A percentile compares a stretch with the other conserved stretches of the same genome.
Conservation (phyloP, 495 filamentous ascomycete species). For the Stereocaulon alpinum region DNA sequence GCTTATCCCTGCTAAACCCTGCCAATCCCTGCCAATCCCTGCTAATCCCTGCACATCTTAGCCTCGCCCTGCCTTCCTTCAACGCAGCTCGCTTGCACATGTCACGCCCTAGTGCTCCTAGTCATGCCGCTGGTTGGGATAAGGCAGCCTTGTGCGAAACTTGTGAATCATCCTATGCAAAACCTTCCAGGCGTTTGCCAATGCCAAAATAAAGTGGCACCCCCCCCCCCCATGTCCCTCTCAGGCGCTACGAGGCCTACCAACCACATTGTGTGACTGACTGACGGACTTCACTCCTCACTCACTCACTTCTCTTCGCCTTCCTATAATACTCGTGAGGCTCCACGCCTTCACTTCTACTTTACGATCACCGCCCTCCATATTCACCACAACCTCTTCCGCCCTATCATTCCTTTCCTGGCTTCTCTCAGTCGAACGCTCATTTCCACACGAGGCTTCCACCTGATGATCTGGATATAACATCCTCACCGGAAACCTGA, state of each 20-base stretch:
- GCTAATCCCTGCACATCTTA: constrained; percentile 3
- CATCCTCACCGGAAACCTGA: background rate
- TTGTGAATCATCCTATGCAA: constrained; percentile 5
- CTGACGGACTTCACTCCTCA: constrained; percentile 5
- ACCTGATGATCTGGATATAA: background rate
- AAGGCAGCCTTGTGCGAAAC: constrained; percentile 4
- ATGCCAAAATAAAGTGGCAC: constrained; percentile 7
- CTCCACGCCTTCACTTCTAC: constrained; percentile 2
- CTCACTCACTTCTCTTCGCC: background rate
- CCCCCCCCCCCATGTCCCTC: constrained; percentile 1
- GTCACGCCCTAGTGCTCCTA: background rate
- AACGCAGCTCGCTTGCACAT: constrained; percentile 10
- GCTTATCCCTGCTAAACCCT: too few relatives aligned
- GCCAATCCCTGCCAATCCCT: background rate
- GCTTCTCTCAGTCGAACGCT: constrained; percentile 4
- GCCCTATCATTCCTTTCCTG: background rate
- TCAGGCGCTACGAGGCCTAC: constrained; percentile 10
- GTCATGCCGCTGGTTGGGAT: constrained; percentile 1
- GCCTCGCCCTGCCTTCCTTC: constrained; percentile 13
- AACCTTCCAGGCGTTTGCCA: background rate
- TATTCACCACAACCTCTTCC: background rate
- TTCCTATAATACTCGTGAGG: constrained; percentile 1
- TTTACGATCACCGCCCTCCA: constrained; percentile 4
- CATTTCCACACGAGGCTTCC: background rate
- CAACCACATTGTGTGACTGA: constrained; percentile 1